Conservation (phyloP, 1,139 yeast species). For the Debaryomyces fabryi region DNA sequence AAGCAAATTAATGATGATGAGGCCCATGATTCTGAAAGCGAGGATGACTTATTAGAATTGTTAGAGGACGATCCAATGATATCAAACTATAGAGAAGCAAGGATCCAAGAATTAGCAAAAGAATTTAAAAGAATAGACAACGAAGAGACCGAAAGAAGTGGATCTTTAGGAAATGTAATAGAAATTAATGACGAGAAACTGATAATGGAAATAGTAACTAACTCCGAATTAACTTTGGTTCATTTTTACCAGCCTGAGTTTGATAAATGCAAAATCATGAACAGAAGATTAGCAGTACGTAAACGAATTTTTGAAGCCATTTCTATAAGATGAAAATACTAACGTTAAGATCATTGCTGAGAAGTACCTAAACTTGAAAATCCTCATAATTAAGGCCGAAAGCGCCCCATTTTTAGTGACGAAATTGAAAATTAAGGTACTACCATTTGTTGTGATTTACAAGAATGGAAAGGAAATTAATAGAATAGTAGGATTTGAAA, state of each 20-base stretch:
- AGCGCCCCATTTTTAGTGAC: constrained; percentile 72
- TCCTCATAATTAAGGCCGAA: constrained; percentile 61
- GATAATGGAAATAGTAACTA: constrained; percentile 54
- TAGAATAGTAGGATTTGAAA: constrained; percentile 69
- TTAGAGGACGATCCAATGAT: constrained; percentile 37
- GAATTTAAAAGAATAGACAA: constrained; percentile 45
- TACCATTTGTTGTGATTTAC: constrained; percentile 74
- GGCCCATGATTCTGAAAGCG: constrained; percentile 29
- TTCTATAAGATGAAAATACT: constrained; percentile 6
- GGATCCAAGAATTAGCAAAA: constrained; percentile 50
- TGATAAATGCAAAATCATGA: constrained; percentile 61
- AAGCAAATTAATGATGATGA: constrained; percentile 18
- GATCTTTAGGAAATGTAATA: constrained; percentile 45
- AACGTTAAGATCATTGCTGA: constrained; percentile 44
- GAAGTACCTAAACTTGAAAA: constrained; percentile 58
- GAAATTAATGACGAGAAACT: constrained; percentile 53
- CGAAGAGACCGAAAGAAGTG: constrained; percentile 30
- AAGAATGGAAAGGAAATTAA: constrained; percentile 58
- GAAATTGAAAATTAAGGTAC: constrained; percentile 60
- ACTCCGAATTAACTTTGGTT: constrained; percentile 49
- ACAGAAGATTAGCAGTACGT: constrained; percentile 39
- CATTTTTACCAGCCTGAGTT: constrained; percentile 70
- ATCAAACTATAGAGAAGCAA: constrained; percentile 47
- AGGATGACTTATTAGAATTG: constrained; percentile 39
- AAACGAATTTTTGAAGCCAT: constrained; percentile 10